Base-by-base conservation (phyloP, 2,329 filamentous ascomycete genomes). In the Hypoxylon sp. region DNA sequence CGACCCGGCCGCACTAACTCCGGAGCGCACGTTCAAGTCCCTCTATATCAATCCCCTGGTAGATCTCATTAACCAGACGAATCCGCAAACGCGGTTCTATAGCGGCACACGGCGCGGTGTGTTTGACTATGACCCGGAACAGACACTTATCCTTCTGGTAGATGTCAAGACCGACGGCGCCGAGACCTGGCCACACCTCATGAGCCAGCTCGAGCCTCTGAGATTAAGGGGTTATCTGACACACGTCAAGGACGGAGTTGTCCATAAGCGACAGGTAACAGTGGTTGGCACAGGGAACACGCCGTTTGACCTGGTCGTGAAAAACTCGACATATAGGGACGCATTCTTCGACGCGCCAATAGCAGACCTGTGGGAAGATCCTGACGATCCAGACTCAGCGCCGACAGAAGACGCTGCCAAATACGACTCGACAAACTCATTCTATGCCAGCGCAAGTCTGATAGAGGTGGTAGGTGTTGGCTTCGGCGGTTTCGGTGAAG, bases 301-400 rank as follows among this genome's bases (percentile, higher is more conserved):
- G 0, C 84, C 82, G 0, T 87, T 88, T 65, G 78, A 84, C 51
- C 68, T 81, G 7, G 67, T 89, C 8, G 73, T 79, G 3, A 70
- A 75, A n/a, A 83, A 84, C 65, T 64, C 74, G 4, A 83, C 79
- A 1, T 79, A 83, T 60, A 78, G 85, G 24, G 85, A 89, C 70
- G 75, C 85, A 51, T 89, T 89, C 72, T 87, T 86, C 67, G 88
- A 90, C 64, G 88, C 87, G 0, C 87, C 87, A 0, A 77, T 90
- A 0, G 72, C 78, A 52, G 67, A 74, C 1, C 60, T 72, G 47
- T 71, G 68, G 55, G 70, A 64, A 68, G 79, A 71, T 70, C 73
- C 74, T 63, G 75, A 70, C 17, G 11, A 20, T 6, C 27, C 54
- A 3, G 51, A 58, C n/a, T 18, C 46, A 35, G 17, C 7, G 27